Base-by-base conservation (phyloP, 1,284 basidiomycete genomes). In the Ustilago tritici region DNA sequence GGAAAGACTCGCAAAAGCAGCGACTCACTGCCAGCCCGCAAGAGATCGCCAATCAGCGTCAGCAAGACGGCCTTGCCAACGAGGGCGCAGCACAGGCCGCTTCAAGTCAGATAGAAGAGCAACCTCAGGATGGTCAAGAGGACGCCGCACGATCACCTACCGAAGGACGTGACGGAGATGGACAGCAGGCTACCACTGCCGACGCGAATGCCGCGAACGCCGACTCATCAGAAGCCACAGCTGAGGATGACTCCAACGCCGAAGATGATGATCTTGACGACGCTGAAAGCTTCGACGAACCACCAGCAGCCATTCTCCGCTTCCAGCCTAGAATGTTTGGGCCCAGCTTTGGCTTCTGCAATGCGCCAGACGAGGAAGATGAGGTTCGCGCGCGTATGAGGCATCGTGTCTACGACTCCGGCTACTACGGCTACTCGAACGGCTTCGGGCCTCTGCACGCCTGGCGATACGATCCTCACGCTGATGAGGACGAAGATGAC, bases 331-430 rank as follows among this genome's bases (percentile, higher is more conserved):
- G 68, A 12, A 61, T 70, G 46, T 76, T 76, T 40, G 73, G 73
- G 4, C 73, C 73, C 15, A 76, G 68, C 35, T 76, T 76, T 23
- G 73, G 73, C 54, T 76, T 76, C 28, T 76, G 73, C 61, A 59
- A 23, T 14, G 64, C 65, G 7, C 66, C 73, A 41, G 64, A 67
- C 61, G 68, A 76, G 31, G 73, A 76, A 35, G 73, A 76, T 56
- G 53, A 66, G 50, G 71, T 67, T 1, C 64, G 76, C 11, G 70
- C 72, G 3, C 59, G 67, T 32, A 72, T 73, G 64, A 60, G 76
- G 28, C 64, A 74, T 15, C 65, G 65, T 14, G 68, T 74, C n/a
- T 78, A 78, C 58, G 76, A 78, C 34, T 64, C 72, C 7, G 73
- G 72, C 43, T 55, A 70, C 46, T 74, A 74, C 47, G 67, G 68